Evolutionary conservation across 352 stramenopile species (phyloP).

Genomic region (Thalassiosira livingstoniorum): DNA sequence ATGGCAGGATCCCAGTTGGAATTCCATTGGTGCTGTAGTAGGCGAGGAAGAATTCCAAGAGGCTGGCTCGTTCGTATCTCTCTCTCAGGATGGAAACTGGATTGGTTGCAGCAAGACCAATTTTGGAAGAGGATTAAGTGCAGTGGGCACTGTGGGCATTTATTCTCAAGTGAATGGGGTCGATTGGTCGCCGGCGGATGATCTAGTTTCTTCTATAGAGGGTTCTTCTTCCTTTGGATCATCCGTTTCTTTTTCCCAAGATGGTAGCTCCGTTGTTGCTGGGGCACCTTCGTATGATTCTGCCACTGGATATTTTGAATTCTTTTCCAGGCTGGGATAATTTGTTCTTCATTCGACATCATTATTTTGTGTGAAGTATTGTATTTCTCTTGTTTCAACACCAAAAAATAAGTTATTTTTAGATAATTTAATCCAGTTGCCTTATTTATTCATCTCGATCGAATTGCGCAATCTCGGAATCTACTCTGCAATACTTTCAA

Average conservation of each 20-base stretch:
- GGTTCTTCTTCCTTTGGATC: slow-evolving; percentile 56
- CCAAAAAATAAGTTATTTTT: too few relatives aligned
- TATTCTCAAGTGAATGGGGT: slow-evolving; percentile 18
- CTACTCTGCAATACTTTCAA: too few relatives aligned
- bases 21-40: slow-evolving; percentile 15
- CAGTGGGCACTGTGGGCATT: slow-evolving; percentile 7
- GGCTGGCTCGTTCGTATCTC: slow-evolving; percentile 41
- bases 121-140: slow-evolving; percentile 3
- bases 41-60: slow-evolving; percentile 38
- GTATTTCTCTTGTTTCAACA: too few relatives aligned
- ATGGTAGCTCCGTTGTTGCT: slow-evolving; percentile 58
- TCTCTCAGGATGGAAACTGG: slow-evolving; percentile 46
- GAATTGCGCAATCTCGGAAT: too few relatives aligned
- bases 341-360: too few relatives aligned
- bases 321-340: slow-evolving; percentile 28
- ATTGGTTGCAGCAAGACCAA: slow-evolving; percentile 46
- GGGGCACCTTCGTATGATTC: slow-evolving; percentile 57
- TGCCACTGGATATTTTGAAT: slow-evolving; percentile 36
- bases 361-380: too few relatives aligned
- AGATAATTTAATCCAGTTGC: too few relatives aligned
- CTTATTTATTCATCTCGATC: too few relatives aligned
- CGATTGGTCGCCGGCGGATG: slow-evolving; percentile 38
- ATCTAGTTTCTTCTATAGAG: slow-evolving; percentile 18
- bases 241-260: slow-evolving; percentile 56
- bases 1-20: slow-evolving; percentile 31